A percentile compares a stretch with the other conserved stretches of the same genome.
phyloP scores from a whole-genome alignment of 1,139 yeast species.

The Pneumocystis murina region DNA sequence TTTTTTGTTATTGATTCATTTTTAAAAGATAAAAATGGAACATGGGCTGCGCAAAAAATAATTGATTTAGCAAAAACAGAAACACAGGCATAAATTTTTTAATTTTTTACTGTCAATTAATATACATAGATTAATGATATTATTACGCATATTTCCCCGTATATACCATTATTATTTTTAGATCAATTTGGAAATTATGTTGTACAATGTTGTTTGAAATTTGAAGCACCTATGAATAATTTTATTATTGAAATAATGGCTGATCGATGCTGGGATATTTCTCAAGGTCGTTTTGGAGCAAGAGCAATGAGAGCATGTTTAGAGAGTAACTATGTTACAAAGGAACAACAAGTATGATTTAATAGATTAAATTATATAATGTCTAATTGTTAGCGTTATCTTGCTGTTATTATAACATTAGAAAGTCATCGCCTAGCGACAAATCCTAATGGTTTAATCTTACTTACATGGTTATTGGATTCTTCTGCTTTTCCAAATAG shows the following conservation, averaged over 20 bases:
- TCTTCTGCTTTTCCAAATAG: slow-evolving; percentile 56
- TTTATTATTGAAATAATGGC: slow-evolving; percentile 77
- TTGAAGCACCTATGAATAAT: slow-evolving; percentile 76
- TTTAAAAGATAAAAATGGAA: slow-evolving; percentile 43
- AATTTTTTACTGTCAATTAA: neutral
- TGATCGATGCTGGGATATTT: slow-evolving; percentile 64
- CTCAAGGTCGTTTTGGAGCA: slow-evolving; percentile 87
- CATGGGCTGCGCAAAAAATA: slow-evolving; percentile 98
- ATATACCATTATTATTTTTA: slow-evolving; percentile 69
- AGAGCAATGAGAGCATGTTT: slow-evolving; percentile 86
- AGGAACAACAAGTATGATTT: slow-evolving; percentile 39
- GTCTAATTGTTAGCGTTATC: slow-evolving; percentile 28
- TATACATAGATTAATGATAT: slow-evolving; percentile 28
- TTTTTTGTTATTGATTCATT: neutral
- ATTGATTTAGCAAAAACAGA: slow-evolving; percentile 57
- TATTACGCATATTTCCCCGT: slow-evolving; percentile 59
- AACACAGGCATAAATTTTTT: slow-evolving; percentile 41
- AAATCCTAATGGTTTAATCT: slow-evolving; percentile 74
- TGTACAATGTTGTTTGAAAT: slow-evolving; percentile 81
- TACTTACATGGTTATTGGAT: slow-evolving; percentile 89
- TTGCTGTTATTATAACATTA: slow-evolving; percentile 68
- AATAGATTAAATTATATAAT: neutral
- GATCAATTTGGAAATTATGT: slow-evolving; percentile 97
- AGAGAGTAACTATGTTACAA: slow-evolving; percentile 53
- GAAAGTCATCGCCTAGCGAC: slow-evolving; percentile 69